phyloP scores from a whole-genome alignment of 2,329 filamentous ascomycete genomes.

The Penicillium sclerotigenum region DNA sequence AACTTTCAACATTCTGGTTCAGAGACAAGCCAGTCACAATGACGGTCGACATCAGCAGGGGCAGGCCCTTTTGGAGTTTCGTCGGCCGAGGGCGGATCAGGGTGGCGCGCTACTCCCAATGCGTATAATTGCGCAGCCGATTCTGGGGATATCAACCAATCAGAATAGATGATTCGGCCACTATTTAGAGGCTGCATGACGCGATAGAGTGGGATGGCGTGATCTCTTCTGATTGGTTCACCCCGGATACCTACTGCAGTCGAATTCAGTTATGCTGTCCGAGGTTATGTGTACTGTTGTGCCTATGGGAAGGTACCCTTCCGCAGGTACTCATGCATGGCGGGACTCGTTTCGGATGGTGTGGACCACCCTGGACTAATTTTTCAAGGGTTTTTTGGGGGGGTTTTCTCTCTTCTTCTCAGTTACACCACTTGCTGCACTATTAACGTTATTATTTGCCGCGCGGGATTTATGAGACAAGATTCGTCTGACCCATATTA shows the following conservation, averaged over 20 bases:
- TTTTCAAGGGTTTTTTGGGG: not conserved
- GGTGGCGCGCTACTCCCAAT: constrained; percentile 30
- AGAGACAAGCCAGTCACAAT: constrained; percentile 6
- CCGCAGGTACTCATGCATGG: constrained; percentile 1
- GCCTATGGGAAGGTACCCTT: constrained; percentile 5
- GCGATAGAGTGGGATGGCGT: constrained; percentile 30
- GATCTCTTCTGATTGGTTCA: constrained; percentile 23
- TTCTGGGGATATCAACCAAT: constrained; percentile 25
- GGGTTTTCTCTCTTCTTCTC: not conserved
- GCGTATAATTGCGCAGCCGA: constrained; percentile 25
- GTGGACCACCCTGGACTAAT: constrained; percentile 5
- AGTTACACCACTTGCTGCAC: constrained; percentile 2
- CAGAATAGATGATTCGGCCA: constrained; percentile 16
- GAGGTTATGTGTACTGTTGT: not conserved
- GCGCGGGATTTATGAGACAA: constrained; percentile 20
- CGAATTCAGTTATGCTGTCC: constrained; percentile 1
- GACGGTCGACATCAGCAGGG: constrained; percentile 9
- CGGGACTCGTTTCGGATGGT: constrained; percentile 2
- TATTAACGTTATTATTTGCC: constrained; percentile 11
- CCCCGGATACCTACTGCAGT: constrained; percentile 17
- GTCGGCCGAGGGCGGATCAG: constrained; percentile 28
- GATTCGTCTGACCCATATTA: constrained; percentile 7
- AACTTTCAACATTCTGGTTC: not conserved
- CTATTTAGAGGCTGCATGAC: constrained; percentile 36
- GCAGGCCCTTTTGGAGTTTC: constrained; percentile 3